Conservation (phyloP, 768 basidiomycete genomes). For the Boletus sp. region DNA sequence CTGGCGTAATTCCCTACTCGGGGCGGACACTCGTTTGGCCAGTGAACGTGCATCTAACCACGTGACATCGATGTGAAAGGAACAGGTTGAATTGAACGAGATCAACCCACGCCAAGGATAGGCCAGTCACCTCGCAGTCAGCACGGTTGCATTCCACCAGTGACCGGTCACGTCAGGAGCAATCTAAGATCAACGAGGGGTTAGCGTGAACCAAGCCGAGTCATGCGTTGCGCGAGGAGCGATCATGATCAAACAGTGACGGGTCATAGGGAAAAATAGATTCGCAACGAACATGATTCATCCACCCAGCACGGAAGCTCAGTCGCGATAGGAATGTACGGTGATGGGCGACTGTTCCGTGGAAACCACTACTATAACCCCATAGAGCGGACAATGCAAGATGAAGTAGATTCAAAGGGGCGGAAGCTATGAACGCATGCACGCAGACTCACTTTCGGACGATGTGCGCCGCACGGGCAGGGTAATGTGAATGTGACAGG, state of each 20-base stretch:
- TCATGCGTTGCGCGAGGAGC: not conserved
- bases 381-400: conserved; percentile 21
- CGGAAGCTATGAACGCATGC: not conserved
- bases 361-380: conserved; percentile 20
- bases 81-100: not conserved
- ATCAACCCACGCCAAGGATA: conserved; percentile 5
- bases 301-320: conserved; percentile 5
- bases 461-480: conserved; percentile 5
- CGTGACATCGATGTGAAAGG: conserved; percentile 2
- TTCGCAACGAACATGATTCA: conserved; percentile 7
- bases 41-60: not conserved
- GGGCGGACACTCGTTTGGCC: not conserved
- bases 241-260: not conserved
- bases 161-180: conserved; percentile 4
- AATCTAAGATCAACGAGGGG: not conserved
- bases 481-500: conserved; percentile 10
- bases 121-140: not conserved
- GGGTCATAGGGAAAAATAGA: not conserved
- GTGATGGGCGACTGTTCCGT: conserved; percentile 7
- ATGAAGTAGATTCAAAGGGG: conserved; percentile 18
- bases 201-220: not conserved
- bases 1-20: not conserved
- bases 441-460: conserved; percentile 3
- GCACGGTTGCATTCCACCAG: not conserved
- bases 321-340: conserved; percentile 10